Evolutionary conservation across 768 basidiomycete species (phyloP), one percentile per base, ranked within the genome.

Genomic region (Collybia sordida): DNA sequence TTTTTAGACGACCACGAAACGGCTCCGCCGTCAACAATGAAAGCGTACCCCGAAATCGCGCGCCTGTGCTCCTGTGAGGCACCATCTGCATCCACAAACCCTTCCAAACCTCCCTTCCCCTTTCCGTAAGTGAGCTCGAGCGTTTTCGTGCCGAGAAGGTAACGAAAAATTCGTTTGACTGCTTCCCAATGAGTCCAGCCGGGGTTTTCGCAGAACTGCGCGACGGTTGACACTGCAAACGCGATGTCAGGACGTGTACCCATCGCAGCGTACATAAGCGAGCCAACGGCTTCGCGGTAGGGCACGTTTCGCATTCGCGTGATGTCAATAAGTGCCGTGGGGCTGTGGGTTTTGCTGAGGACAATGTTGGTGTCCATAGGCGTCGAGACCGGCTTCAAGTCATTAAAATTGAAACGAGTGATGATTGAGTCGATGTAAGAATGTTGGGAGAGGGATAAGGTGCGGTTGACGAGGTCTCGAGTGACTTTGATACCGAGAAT

Each of bases 101-200:
- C 49, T 42, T 25, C 37, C 37, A 38, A 38, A n/a, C 37, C 37
- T 15, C 37, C 21, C 18, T 56, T 47, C 8, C 36, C 27, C 15
- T 44, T 43, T 18, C 56, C 60, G 34, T 59, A 59, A 3, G 51
- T 51, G 12, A 66, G 44, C 15, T 43, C 42, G 2, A 55, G 28
- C 15, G 50, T 45, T 19, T 42, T 50, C 0, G 54, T 62, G 14
- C 64, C 62, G 34, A 60, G 60, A 6, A 81, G 55, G 54, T 79
- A 80, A 3, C 62, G 59, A 41, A 72, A 60, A 21, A 75, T 53
- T 27, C 63, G 63, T 45, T 70, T 70, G 3, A 69, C 67, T 4
- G 71, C 73, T 3, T 64, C 52, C 70, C 71, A 77, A 51, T 80
- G 77, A 0, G 38, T 47, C 0, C 19, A 14, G 2, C 61, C 58